These are phyloP conservation scores for Vanilla planifolia DNA, from an alignment of 106 monocot genomes.

Conservation along the genomic window DNA sequence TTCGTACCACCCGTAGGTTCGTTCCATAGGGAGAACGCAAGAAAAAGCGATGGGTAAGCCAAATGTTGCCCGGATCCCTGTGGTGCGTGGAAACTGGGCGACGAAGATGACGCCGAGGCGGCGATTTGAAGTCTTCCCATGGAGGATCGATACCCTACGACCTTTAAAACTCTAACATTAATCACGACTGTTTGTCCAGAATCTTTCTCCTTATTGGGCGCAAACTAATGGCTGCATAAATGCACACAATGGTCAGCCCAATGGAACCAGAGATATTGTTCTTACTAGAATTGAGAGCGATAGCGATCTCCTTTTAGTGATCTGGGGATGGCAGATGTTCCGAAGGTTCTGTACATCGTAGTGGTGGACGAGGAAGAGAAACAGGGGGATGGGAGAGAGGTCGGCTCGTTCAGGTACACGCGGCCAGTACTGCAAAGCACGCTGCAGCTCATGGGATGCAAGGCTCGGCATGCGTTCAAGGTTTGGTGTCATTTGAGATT, in stretches of 20 bases:
- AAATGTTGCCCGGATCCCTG: conserved; percentile 7
- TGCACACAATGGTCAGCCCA: not conserved
- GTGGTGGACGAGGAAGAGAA: conserved; percentile 10
- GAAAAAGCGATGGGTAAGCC: not conserved
- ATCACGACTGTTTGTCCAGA: not conserved
- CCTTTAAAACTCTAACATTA: not conserved
- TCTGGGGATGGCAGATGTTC: conserved; percentile 6
- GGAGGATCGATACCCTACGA: not conserved
- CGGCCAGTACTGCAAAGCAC: conserved; percentile 46
- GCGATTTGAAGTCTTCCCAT: not conserved
- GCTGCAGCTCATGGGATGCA: conserved; percentile 55
- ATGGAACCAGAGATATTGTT: not conserved
- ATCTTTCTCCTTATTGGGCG: not conserved
- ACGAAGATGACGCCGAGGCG: conserved; percentile 1
- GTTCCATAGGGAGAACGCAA: not conserved
- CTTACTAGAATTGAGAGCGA: not conserved
- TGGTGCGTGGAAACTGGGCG: not conserved
- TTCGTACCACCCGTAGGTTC: not conserved
- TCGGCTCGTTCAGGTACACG: conserved; percentile 39
- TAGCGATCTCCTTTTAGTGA: not conserved
- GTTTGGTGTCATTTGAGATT: conserved; percentile 4
- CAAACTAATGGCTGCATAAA: no score
- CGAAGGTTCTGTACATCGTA: conserved; percentile 12
- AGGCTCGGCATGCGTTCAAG: conserved; percentile 60
- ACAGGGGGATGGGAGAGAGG: not conserved